A percentile compares a stretch with the other conserved stretches of the same genome.
Conservation (phyloP, 2,329 filamentous ascomycete species). For the Coleophoma crateriformis region DNA sequence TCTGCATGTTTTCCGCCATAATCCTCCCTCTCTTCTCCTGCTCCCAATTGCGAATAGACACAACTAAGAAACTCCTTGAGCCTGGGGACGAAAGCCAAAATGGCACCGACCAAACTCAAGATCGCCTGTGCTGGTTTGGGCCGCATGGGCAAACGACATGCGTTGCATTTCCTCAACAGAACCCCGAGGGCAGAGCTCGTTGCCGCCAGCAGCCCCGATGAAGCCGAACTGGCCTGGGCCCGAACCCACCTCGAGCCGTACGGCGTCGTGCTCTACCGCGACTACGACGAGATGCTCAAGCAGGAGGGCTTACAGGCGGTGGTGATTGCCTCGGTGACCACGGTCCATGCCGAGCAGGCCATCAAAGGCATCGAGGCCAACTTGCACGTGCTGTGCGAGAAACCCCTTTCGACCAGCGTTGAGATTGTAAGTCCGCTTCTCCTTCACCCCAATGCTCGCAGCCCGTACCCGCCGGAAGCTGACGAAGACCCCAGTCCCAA, state of each 20-base stretch:
- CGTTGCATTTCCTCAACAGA: slow-evolving; percentile 36
- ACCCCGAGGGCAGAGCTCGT: slow-evolving; percentile 40
- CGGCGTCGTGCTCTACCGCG: slow-evolving; percentile 34
- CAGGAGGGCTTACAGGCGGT: slow-evolving; percentile 34
- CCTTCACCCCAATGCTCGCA: no score
- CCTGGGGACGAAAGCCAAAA: neutral
- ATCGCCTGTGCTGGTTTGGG: slow-evolving; percentile 42
- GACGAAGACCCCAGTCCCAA: slow-evolving; percentile 30
- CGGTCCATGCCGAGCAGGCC: slow-evolving; percentile 49
- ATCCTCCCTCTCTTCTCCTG: neutral
- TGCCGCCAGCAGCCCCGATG: slow-evolving; percentile 39
- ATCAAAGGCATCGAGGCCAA: slow-evolving; percentile 47
- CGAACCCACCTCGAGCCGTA: slow-evolving; percentile 33
- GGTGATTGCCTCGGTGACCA: slow-evolving; percentile 36
- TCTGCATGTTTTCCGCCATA: neutral
- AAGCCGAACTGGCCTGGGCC: slow-evolving; percentile 36
- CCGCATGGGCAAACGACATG: slow-evolving; percentile 44
- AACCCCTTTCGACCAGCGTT: slow-evolving; percentile 50
- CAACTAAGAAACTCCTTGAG: no score
- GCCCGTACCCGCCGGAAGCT: neutral
- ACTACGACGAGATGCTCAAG: slow-evolving; percentile 39
- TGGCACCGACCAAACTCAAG: slow-evolving; percentile 26
- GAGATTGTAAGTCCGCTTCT: slow-evolving; percentile 34
- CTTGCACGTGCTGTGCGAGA: slow-evolving; percentile 53
- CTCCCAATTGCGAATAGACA: neutral